Evolutionary conservation across 805 yeast genomes (phyloP), one percentile per base, ranked within the genome.

Genomic region (Yamadazyma kitorensis): DNA sequence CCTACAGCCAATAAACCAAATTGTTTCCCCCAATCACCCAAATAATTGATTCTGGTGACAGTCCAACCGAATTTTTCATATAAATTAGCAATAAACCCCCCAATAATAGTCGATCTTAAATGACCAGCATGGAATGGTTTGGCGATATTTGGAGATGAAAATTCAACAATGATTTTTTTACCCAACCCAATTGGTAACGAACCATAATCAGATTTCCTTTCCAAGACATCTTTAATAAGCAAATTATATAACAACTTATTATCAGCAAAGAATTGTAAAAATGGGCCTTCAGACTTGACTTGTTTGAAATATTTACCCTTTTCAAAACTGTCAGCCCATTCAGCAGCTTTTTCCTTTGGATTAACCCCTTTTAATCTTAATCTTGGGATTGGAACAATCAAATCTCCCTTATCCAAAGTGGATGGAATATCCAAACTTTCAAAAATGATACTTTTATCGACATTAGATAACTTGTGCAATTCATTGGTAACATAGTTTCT

Each of bases 81-180:
- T 58, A 93, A 71, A 63, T 89, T 91, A 25, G 96, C 67, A 31
- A 93, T 61, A 68, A 88, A 93, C 11, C 98, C 98, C 50, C 99
- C 99, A 57, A 93, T 93, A 55, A 93, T 93, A 28, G 99, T 93
- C 20, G 95, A 85, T 65, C 99, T 82, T 62, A 93, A 77, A 62
- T 93, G 99, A 40, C 99, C 99, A 36, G 99, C 99, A 58, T 93
- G 99, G 83, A 93, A 93, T 9, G 99, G 99, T 67, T 93, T 93
- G 46, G 99, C 99, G 54, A 93, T 91, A 64, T 93, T 93, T 45
- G 99, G 99, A 22, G 98, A 89, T 2, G 96, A 86, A 54, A 93
- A 93, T 62, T 93, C 99, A 49, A 93, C 74, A 28, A 88, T 51
- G 12, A 84, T 72, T 43, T 70, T 82, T 65, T 87, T 83, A 66